Base-by-base conservation (phyloP, 139 green algal genomes). In the Ostreobium quekettii region DNA sequence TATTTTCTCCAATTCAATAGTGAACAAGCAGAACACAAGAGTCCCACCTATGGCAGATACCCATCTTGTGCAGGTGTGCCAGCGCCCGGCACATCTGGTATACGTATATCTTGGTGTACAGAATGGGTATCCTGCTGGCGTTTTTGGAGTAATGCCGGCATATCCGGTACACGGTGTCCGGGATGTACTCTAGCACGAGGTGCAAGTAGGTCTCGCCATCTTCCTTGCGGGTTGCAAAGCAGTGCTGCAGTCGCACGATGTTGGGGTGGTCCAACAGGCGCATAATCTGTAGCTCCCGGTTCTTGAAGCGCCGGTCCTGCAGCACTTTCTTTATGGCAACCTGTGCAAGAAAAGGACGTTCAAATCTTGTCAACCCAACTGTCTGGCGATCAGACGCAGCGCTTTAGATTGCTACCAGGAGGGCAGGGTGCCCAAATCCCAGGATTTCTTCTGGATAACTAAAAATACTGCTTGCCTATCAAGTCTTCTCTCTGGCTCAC, bases 251-350 rank as follows among this genome's bases (percentile, higher is more conserved):
- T 65, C 82, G 72, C 5, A 99, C 92, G 36, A 99, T 89, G 83
- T 97, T 98, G 48, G 91, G 89, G 80, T 99, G 95, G 48, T 89
- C 77, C 71, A 99, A 79, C 70, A 95, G 85, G 66, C 92, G 87
- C 89, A 99, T 98, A 71, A 99, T 98, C 78, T 94, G 85, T 80
- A 99, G 83, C 87, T 99, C 95, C 4, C 95, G 73, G 82, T 99
- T 99, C 80, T 99, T 99, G 85, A 98, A 99, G 2, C 95, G 83
- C 83, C 95, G 96, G 78, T 99, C 95, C 78, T 98, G 95, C 72
- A 99, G 80, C 65, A 99, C 95, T 80, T 98, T 99, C 81, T 99
- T 99, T 67, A 99, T 98, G 4, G 94, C 95, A 30, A 99, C 89
- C 83, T 93, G 79, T 48, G 56, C 26, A 2, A 19, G 42, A 53